Conservation (phyloP, 2,329 filamentous ascomycete species). For the Colletotrichum liaoningense region DNA sequence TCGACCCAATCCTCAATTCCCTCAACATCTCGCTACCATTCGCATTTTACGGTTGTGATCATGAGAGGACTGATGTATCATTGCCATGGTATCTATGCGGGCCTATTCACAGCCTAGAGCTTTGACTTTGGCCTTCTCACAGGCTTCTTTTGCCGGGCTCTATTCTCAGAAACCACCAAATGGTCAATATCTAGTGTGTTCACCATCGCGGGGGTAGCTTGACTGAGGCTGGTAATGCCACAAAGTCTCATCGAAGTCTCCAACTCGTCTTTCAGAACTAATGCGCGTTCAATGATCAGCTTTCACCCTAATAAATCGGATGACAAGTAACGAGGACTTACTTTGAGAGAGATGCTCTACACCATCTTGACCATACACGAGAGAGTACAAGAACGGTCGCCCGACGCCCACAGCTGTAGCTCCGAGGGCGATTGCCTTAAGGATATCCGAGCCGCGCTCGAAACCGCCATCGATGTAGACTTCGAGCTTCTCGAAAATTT, state of each 20-base stretch:
- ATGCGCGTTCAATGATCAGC: neutral
- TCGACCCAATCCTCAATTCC: neutral
- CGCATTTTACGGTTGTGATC: neutral
- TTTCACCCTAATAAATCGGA: neutral
- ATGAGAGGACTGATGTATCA: neutral
- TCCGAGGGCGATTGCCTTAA: slow-evolving; percentile 76
- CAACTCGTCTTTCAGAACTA: slow-evolving; percentile 43
- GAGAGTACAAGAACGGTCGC: slow-evolving; percentile 71
- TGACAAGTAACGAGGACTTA: neutral
- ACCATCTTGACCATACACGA: slow-evolving; percentile 52
- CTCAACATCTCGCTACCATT: neutral
- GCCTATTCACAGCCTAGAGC: neutral
- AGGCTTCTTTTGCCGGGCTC: neutral
- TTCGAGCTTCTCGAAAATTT: slow-evolving; percentile 43
- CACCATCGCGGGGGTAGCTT: slow-evolving; percentile 42
- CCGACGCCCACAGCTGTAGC: slow-evolving; percentile 75
- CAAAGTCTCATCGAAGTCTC: slow-evolving; percentile 44
- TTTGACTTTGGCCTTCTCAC: neutral
- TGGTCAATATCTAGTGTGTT: slow-evolving; percentile 47
- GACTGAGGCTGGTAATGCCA: slow-evolving; percentile 43
- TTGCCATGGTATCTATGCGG: too few species aligned
- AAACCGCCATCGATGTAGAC: slow-evolving; percentile 76
- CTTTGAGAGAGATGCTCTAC: slow-evolving; percentile 54
- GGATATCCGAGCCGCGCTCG: slow-evolving; percentile 74
- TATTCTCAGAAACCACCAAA: slow-evolving; percentile 39